Percentiles rank a stretch among this genome's conserved stretches.
These are phyloP conservation scores for Colletotrichum cuscutae DNA, from an alignment of 2,329 filamentous ascomycete genomes.

Conservation along the genomic window DNA sequence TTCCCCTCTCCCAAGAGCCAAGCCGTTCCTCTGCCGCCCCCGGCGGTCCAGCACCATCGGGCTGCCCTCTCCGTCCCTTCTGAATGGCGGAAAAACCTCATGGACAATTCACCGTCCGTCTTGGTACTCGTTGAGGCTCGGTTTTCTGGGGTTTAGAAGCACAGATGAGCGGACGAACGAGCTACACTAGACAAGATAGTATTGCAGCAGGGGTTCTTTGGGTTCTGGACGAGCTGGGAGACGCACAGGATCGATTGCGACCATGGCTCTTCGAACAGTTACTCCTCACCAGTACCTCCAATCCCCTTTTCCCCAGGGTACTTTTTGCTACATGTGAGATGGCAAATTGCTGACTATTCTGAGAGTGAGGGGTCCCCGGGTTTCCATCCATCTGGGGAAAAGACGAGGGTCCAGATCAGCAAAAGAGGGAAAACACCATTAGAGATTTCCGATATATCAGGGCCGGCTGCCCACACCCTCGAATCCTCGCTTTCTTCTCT, in stretches of 20 bases:
- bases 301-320: not conserved
- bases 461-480: slow-evolving; percentile 10
- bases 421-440: slow-evolving; percentile 15
- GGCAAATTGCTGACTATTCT: slow-evolving; percentile 11
- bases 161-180: slow-evolving; percentile 19
- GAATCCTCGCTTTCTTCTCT: not conserved
- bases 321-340: slow-evolving; percentile 5
- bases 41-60: slow-evolving; percentile 20
- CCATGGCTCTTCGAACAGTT: slow-evolving; percentile 18
- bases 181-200: slow-evolving; percentile 8
- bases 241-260: slow-evolving; percentile 27
- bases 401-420: slow-evolving; percentile 3
- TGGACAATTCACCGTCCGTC: slow-evolving; percentile 36
- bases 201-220: slow-evolving; percentile 1
- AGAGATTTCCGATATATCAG: slow-evolving; percentile 29
- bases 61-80: slow-evolving; percentile 9
- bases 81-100: slow-evolving; percentile 37
- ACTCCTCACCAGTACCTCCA: slow-evolving; percentile 9
- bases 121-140: slow-evolving; percentile 35
- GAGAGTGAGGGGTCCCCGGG: slow-evolving; percentile 27
- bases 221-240: not conserved
- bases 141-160: slow-evolving; percentile 19
- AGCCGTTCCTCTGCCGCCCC: slow-evolving; percentile 29
- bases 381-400: slow-evolving; percentile 13
- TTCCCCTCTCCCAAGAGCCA: slow-evolving; percentile 3